Percentiles rank a stretch among this genome's conserved stretches.
Evolutionary conservation across 495 filamentous ascomycete genomes (phyloP).

Genomic region (Daldinia bambusicola): DNA sequence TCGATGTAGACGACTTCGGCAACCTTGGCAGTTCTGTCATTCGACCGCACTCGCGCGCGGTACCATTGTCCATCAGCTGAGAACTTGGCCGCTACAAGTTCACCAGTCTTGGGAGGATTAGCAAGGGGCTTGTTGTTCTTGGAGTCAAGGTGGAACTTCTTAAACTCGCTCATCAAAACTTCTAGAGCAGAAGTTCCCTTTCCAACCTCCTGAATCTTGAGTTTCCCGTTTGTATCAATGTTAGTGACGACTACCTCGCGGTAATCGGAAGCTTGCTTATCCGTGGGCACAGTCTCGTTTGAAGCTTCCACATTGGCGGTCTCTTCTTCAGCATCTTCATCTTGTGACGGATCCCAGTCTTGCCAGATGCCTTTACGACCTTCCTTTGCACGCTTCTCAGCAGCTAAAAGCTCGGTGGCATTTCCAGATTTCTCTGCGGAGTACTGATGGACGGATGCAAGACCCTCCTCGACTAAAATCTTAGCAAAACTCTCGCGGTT

Average conservation of each 20-base stretch:
- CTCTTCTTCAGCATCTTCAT: constrained; percentile 67
- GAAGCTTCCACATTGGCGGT: constrained; percentile 61
- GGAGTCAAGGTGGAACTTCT: constrained; percentile 80
- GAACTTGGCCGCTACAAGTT: constrained; percentile 90
- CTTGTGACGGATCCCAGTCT: constrained; percentile 89
- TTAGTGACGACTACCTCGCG: constrained; percentile 91
- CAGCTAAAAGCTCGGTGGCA: constrained; percentile 84
- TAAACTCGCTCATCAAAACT: constrained; percentile 87
- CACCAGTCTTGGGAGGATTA: constrained; percentile 86
- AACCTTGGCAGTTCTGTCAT: constrained; percentile 87
- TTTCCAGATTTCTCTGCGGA: constrained; percentile 96
- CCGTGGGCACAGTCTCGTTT: constrained; percentile 54
- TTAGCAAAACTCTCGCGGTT: constrained; percentile 98
- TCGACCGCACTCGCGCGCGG: constrained; percentile 87
- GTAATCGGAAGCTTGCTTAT: constrained; percentile 81
- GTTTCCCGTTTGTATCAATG: constrained; percentile 75
- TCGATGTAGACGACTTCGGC: constrained; percentile 95
- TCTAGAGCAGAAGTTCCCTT: constrained; percentile 82
- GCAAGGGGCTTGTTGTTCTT: constrained; percentile 76
- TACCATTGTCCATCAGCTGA: constrained; percentile 92
- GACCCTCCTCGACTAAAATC: constrained; percentile 89
- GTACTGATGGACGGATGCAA: constrained; percentile 90
- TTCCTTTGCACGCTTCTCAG: constrained; percentile 88
- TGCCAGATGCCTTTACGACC: constrained; percentile 89
- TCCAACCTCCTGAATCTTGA: constrained; percentile 91